These are phyloP conservation scores for Penicillium pulvis DNA, from an alignment of 495 filamentous ascomycete genomes.

Conservation along the genomic window DNA sequence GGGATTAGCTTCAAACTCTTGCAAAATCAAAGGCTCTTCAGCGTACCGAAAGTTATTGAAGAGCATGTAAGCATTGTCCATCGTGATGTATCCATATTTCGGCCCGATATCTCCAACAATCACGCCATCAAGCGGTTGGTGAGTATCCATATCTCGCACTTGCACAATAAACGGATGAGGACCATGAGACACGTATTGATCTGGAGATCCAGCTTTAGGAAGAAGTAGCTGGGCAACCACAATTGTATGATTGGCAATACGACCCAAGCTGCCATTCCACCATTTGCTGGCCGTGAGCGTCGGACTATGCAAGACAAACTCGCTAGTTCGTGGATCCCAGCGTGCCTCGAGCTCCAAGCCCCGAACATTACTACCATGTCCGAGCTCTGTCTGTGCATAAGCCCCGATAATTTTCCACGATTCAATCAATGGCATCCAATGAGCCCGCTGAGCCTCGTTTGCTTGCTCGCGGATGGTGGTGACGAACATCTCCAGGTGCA, in stretches of 20 bases:
- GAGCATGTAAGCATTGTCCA: conserved; percentile 56
- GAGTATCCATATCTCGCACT: conserved; percentile 47
- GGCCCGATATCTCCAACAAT: conserved; percentile 52
- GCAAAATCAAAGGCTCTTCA: neutral
- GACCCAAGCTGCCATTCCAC: conserved; percentile 53
- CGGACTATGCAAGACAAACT: conserved; percentile 51
- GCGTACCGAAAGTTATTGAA: conserved; percentile 43
- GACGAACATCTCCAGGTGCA: conserved; percentile 37
- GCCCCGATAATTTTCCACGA: conserved; percentile 47
- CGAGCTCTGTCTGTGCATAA: conserved; percentile 51
- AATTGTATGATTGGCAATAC: conserved; percentile 46
- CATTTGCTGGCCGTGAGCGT: conserved; percentile 52
- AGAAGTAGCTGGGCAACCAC: conserved; percentile 50
- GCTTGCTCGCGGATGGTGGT: conserved; percentile 48
- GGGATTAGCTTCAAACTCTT: neutral
- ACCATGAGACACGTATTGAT: conserved; percentile 38
- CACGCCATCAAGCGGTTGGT: conserved; percentile 43
- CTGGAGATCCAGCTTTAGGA: conserved; percentile 25
- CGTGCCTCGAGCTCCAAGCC: conserved; percentile 48
- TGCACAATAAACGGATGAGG: conserved; percentile 53
- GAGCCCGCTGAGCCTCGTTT: conserved; percentile 40
- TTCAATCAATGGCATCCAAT: conserved; percentile 50
- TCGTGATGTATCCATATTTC: conserved; percentile 49
- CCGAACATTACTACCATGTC: conserved; percentile 51
- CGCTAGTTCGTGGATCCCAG: conserved; percentile 41